phyloP scores from a whole-genome alignment of 306 rosid genomes.

The Dryas drummondii region DNA sequence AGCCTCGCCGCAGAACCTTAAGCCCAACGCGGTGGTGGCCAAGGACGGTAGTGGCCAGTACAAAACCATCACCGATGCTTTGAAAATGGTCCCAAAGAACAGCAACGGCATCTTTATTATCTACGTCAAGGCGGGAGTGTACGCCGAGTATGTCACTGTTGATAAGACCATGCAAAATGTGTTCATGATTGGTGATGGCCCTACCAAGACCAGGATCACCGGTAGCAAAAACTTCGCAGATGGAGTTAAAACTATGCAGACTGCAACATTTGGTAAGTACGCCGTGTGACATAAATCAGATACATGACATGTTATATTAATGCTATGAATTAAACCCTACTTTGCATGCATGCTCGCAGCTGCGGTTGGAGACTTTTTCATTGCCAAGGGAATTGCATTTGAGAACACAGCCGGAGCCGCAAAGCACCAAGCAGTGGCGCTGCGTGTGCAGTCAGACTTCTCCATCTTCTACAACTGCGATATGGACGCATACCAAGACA shows the following conservation, averaged over 20 bases:
- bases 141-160: slow-evolving; percentile 38
- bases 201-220: slow-evolving; percentile 55
- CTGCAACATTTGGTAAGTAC: slow-evolving; percentile 61
- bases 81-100: slow-evolving; percentile 39
- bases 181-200: slow-evolving; percentile 70
- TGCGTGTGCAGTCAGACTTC: slow-evolving; percentile 47
- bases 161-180: slow-evolving; percentile 33
- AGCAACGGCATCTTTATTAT: slow-evolving; percentile 51
- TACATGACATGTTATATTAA: too few species aligned
- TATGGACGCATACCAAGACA: slow-evolving; percentile 59
- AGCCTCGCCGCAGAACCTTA: neutral
- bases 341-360: neutral
- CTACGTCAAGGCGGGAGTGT: slow-evolving; percentile 61
- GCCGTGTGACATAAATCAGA: too few species aligned
- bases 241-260: slow-evolving; percentile 44
- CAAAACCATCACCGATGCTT: slow-evolving; percentile 51
- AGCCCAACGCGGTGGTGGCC: slow-evolving; percentile 55
- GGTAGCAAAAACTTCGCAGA: slow-evolving; percentile 37
- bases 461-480: slow-evolving; percentile 50
- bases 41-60: slow-evolving; percentile 64
- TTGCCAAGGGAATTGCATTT: slow-evolving; percentile 5
- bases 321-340: too few species aligned
- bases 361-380: slow-evolving; percentile 16
- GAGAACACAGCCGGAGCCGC: slow-evolving; percentile 56
- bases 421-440: slow-evolving; percentile 57